Evolutionary conservation across 768 basidiomycete genomes (phyloP).

Genomic region (Leccinum fibrillosum): DNA sequence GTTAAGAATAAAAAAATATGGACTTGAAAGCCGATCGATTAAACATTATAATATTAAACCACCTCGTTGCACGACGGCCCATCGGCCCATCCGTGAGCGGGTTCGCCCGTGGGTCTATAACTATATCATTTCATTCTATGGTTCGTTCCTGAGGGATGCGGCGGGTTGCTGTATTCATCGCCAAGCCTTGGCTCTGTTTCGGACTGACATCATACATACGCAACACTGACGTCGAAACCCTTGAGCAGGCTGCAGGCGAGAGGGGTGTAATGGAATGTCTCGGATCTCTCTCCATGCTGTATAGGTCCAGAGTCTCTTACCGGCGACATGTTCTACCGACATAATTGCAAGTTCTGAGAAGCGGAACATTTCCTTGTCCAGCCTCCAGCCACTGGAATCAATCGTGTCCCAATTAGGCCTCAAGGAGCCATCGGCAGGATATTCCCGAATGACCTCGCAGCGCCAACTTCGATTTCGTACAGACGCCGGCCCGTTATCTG

Average conservation of each 20-base stretch:
- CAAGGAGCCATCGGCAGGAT: slow-evolving; percentile 9
- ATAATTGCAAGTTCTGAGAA: slow-evolving; percentile 6
- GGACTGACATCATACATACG: background rate
- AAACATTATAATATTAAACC: background rate
- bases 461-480: slow-evolving; percentile 15
- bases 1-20: background rate
- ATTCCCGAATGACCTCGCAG: slow-evolving; percentile 23
- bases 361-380: background rate
- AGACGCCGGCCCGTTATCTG: slow-evolving; percentile 30
- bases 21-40: background rate
- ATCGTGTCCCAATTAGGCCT: slow-evolving; percentile 9
- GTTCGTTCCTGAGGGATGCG: slow-evolving; percentile 5
- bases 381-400: background rate
- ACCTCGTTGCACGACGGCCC: slow-evolving; percentile 11
- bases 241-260: background rate
- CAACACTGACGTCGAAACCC: background rate
- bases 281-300: background rate
- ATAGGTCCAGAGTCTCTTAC: background rate
- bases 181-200: background rate
- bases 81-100: background rate
- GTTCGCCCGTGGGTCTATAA: background rate
- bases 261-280: background rate
- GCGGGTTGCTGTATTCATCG: slow-evolving; percentile 19
- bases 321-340: slow-evolving; percentile 7
- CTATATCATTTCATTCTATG: background rate